Conservation (phyloP, 2,329 filamentous ascomycete species). For the Diaporthe nobilis region DNA sequence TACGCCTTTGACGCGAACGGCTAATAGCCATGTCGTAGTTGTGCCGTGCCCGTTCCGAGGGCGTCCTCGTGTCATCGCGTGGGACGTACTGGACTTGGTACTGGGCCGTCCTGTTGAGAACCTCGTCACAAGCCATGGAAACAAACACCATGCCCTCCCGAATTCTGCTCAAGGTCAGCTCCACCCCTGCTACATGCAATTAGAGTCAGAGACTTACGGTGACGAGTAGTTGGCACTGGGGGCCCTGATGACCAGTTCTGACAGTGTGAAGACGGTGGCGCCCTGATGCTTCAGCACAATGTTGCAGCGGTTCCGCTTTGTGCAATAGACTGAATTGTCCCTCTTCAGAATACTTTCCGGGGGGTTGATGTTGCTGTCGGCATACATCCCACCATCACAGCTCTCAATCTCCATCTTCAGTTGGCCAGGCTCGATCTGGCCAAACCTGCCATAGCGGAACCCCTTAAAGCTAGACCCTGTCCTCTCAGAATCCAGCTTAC, state of each 20-base stretch:
- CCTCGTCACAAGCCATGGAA: slow-evolving; percentile 84
- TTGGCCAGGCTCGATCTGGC: slow-evolving; percentile 86
- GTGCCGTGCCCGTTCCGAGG: slow-evolving; percentile 55
- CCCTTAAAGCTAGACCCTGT: slow-evolving; percentile 63
- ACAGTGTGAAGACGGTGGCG: slow-evolving; percentile 83
- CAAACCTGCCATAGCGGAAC: slow-evolving; percentile 87
- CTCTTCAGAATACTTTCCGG: slow-evolving; percentile 88
- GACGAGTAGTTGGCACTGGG: slow-evolving; percentile 86
- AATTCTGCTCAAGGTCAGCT: slow-evolving; percentile 67
- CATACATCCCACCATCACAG: slow-evolving; percentile 85
- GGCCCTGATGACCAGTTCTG: slow-evolving; percentile 89
- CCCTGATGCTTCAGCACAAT: slow-evolving; percentile 87
- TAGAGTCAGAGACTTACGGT: slow-evolving; percentile 73
- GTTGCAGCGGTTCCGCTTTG: slow-evolving; percentile 88
- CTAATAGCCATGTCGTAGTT: slow-evolving; percentile 64
- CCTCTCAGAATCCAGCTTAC: slow-evolving; percentile 78
- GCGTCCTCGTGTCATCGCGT: slow-evolving; percentile 46
- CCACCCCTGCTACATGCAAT: neutral
- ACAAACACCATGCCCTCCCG: slow-evolving; percentile 95
- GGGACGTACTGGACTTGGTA: slow-evolving; percentile 79
- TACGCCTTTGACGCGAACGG: slow-evolving; percentile 59
- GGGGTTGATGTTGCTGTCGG: slow-evolving; percentile 74
- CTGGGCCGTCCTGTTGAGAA: slow-evolving; percentile 79
- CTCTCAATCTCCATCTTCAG: slow-evolving; percentile 90
- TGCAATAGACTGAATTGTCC: slow-evolving; percentile 87